Evolutionary conservation across 768 basidiomycete genomes (phyloP), one percentile per base, ranked within the genome.

Genomic region (Suillus variegatus): DNA sequence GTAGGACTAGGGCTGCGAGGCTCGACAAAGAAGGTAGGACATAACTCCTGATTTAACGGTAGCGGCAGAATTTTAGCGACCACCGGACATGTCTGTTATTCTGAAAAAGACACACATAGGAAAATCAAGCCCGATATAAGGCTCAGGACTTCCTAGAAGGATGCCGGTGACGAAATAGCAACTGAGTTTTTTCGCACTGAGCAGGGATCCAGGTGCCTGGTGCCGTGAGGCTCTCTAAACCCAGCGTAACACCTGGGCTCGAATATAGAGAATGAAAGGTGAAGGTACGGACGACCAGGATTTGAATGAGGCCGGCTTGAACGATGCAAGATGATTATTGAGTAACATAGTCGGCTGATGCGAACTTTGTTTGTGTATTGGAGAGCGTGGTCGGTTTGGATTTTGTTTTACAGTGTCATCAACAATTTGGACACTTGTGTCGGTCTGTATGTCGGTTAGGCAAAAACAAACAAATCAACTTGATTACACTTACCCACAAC

Each of bases 361-460:
- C 22, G 57, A 65, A 66, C 77, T 76, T 76, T 76, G 76, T 76
- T 78, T 78, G 76, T 76, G 76, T 76, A 78, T 76, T 76, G 75
- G 76, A 78, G 75, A 78, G 75, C 76, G 77, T 76, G 76, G 75
- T 77, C 71, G 76, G 77, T 76, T 76, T 76, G 76, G 76, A 78
- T 81, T 81, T 87, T 91, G 88, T 90, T 88, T 89, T 88, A 86
- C 82, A 81, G 79, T 87, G 88, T 88, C 87, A 83, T 88, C 80
- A 76, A 84, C 78, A 81, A 86, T 90, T 90, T 90, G 89, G 84
- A 84, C 84, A 79, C 76, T 86, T 69, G 72, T 64, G 85, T 86
- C 82, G 81, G 80, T 78, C 81, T 80, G 80, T 85, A 85, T 85
- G 88, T 86, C 82, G 82, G 81, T 76, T 79, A 82, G 82, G 79